Evolutionary conservation across 306 rosid species (phyloP), one percentile per base, ranked within the genome.

Genomic region (Lathyrus oleraceus): DNA sequence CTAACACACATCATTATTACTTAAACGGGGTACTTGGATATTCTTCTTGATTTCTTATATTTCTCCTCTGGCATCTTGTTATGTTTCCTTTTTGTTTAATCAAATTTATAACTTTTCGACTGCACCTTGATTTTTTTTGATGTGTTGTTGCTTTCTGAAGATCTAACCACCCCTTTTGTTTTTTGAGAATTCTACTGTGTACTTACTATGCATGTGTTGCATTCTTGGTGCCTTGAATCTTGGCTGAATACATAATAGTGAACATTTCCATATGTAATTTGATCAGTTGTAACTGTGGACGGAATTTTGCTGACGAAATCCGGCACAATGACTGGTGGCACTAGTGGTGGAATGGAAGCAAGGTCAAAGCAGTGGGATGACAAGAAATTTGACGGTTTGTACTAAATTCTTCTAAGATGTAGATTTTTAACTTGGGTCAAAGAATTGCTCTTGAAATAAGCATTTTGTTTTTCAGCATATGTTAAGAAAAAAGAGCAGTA

Each of bases 331-430:
- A 95, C 99, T 79, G 99, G 99, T 57, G 99, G 99, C 76, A 91
- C 95, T 35, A 95, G 97, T 83, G 99, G 99, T 71, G 99, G 97
- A 85, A 95, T 95, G 99, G 99, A 95, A 84, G 99, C 97, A 40
- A 87, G 96, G 83, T 89, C 99, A 32, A 95, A 91, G 65, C 82
- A 91, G 81, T 95, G 99, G 99, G 97, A 95, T 71, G 99, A 95
- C 79, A 95, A 91, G 76, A 95, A 89, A 82, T 82, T 89, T 76
- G 99, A 89, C 86, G 99, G 99, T 95, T 72, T 73, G 49, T 78
- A 74, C 17, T 16, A 9, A 6, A n/a, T 14, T 36, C 61, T 45
- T 36, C 19, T 2, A 13, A 1, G 12, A 27, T 57, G 36, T 45
- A 1, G 11, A 14, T 27, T 51, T 57, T 8, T 10, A 15, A 62